Conservation (phyloP, 352 stramenopile genomes). For the Phytophthora ohioensis region DNA sequence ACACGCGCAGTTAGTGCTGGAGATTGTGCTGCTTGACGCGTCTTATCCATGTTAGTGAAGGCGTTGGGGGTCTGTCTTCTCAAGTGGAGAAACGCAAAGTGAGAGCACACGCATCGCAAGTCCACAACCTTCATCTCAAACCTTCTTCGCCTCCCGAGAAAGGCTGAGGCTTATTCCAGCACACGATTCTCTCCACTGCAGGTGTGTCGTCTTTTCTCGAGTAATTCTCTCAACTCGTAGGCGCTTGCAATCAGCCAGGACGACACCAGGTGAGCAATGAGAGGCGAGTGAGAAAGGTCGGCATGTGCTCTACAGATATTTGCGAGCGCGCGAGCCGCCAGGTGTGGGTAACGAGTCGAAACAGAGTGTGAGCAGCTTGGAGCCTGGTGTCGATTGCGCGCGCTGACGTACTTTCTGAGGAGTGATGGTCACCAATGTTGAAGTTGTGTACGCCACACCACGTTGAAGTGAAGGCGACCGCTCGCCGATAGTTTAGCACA, state of each 20-base stretch:
- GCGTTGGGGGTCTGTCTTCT: conserved; percentile 32
- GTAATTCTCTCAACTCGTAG: conserved; percentile 20
- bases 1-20: conserved; percentile 6
- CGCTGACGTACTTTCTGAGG: conserved; percentile 31
- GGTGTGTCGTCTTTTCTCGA: conserved; percentile 38
- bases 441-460: conserved; percentile 36
- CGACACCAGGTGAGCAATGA: conserved; percentile 8
- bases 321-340: conserved; percentile 28
- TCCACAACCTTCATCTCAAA: conserved; percentile 16
- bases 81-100: conserved; percentile 37
- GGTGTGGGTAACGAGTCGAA: not conserved
- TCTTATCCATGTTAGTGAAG: conserved; percentile 22
- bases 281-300: conserved; percentile 16
- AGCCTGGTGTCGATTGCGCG: not conserved
- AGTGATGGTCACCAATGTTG: conserved; percentile 45
- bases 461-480: conserved; percentile 19
- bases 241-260: conserved; percentile 28
- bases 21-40: not conserved
- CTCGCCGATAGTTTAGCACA: not conserved
- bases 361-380: conserved; percentile 1
- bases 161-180: conserved; percentile 20
- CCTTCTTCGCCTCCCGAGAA: conserved; percentile 42
- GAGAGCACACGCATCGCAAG: conserved; percentile 28
- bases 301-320: conserved; percentile 3
- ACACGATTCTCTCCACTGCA: conserved; percentile 5